phyloP scores from a whole-genome alignment of 2,329 filamentous ascomycete genomes.

The Fusarium sp. region DNA sequence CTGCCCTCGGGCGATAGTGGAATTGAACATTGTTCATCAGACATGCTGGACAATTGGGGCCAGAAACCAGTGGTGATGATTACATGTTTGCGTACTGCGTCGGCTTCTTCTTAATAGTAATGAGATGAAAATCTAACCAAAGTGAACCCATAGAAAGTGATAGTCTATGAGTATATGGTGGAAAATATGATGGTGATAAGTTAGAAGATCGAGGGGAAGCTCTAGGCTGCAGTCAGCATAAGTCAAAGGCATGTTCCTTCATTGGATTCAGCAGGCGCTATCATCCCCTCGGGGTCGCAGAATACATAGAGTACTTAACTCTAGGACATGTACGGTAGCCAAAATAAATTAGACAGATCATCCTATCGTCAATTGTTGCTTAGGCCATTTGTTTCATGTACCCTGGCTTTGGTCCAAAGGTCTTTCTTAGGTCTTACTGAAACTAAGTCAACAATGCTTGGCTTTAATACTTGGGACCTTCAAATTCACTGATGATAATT shows the following conservation, averaged over 20 bases:
- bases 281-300: too few species aligned
- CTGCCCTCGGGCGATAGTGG: constrained; percentile 14
- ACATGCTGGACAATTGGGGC: neutral
- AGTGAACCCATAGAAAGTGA: neutral
- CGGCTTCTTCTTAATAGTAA: neutral
- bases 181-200: neutral
- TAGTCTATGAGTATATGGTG: too few species aligned
- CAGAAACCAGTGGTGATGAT: neutral
- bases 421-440: too few species aligned
- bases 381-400: neutral
- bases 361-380: neutral
- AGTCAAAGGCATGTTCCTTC: neutral
- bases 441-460: too few species aligned
- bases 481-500: too few species aligned
- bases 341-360: neutral
- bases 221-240: constrained; percentile 2
- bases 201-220: neutral
- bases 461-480: too few species aligned
- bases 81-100: neutral
- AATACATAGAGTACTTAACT: too few species aligned
- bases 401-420: neutral
- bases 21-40: neutral
- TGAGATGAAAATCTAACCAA: too few species aligned
- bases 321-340: neutral
- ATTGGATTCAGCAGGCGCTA: too few species aligned